Percentiles rank a stretch among this genome's conserved stretches.
These are phyloP conservation scores for Protomyces inouyei DNA, from an alignment of 1,139 yeast genomes.

Conservation along the genomic window DNA sequence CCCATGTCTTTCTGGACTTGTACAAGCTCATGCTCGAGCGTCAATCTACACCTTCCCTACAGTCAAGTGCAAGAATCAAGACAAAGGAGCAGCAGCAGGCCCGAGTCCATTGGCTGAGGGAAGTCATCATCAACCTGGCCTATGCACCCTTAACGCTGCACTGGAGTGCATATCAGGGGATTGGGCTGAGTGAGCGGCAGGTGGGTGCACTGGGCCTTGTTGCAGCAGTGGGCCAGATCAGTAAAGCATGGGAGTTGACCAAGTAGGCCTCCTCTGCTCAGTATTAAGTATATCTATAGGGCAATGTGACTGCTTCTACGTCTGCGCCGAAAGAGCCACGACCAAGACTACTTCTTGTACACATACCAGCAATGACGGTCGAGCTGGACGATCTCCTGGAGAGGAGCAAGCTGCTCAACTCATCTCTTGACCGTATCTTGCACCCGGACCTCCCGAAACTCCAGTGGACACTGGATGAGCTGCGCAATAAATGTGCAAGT, in stretches of 20 bases:
- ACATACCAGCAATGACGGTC: neutral
- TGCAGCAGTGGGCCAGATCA: conserved; percentile 35
- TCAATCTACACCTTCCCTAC: neutral
- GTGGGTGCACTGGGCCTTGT: conserved; percentile 44
- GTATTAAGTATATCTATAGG: neutral
- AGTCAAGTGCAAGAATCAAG: conserved; percentile 1
- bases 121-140: conserved; percentile 40
- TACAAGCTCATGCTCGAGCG: conserved; percentile 34
- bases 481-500: neutral
- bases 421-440: neutral
- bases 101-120: conserved; percentile 33
- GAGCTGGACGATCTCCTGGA: neutral
- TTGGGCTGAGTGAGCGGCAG: conserved; percentile 35
- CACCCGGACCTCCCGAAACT: conserved; percentile 4
- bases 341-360: neutral
- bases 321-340: no score
- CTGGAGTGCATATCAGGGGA: conserved; percentile 44
- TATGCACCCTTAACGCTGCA: conserved; percentile 45
- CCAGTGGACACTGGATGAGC: neutral
- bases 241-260: conserved; percentile 23
- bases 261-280: neutral
- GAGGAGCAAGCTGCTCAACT: neutral
- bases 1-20: conserved; percentile 42
- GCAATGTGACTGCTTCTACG: neutral
- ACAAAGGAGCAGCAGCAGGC: conserved; percentile 31